Evolutionary conservation across 2,329 filamentous ascomycete species (phyloP).

Genomic region (Aspergillus sp.): DNA sequence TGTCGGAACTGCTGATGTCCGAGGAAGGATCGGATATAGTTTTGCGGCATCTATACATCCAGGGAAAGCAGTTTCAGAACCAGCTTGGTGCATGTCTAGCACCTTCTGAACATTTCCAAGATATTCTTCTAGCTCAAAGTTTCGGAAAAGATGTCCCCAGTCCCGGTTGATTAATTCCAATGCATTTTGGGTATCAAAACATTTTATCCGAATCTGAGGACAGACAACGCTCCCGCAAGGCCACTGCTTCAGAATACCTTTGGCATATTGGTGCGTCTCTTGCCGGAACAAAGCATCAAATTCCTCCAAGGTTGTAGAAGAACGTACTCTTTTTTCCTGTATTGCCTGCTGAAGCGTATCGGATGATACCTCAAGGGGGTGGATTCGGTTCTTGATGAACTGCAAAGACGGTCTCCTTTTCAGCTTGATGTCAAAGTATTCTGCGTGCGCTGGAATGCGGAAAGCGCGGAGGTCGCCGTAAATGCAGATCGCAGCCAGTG

Average conservation of each 20-base stretch:
- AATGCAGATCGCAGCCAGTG: not conserved
- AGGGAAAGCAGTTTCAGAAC: not conserved
- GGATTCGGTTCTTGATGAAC: not conserved
- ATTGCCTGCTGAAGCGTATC: not conserved
- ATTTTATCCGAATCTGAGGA: not conserved
- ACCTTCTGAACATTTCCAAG: not conserved
- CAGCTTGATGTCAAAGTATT: not conserved
- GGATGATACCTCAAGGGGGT: not conserved
- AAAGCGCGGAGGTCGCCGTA: not conserved
- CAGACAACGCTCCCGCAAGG: not conserved
- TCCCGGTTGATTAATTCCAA: not conserved
- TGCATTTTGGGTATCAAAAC: not conserved
- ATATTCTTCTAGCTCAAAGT: not conserved
- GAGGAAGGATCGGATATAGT: not conserved
- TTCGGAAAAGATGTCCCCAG: not conserved
- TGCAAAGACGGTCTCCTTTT: not conserved
- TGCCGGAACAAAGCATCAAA: not conserved
- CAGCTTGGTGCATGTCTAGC: not conserved
- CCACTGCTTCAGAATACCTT: not conserved
- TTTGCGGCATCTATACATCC: not conserved
- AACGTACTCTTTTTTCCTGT: not conserved
- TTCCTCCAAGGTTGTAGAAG: not conserved
- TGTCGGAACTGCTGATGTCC: not conserved
- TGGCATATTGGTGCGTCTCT: not conserved
- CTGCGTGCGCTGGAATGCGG: not conserved